phyloP scores from a whole-genome alignment of 1,284 basidiomycete species.

The Athelia psychrophila region DNA sequence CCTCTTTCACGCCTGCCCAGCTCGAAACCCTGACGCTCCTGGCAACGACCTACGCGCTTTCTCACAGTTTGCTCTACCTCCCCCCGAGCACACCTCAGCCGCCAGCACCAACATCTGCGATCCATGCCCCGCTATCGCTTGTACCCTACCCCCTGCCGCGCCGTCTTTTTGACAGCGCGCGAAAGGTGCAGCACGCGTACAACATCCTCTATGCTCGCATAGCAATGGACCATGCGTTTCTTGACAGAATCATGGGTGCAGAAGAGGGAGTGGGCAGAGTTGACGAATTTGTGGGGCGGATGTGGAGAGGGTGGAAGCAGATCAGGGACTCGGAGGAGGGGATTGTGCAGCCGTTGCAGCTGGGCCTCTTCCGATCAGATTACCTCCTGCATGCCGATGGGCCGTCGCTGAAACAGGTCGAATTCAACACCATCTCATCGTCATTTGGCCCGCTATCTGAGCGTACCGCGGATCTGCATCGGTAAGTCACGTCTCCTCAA shows the following conservation, averaged over 20 bases:
- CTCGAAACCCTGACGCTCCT: slow-evolving; percentile 56
- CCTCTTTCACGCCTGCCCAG: slow-evolving; percentile 56
- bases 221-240: slow-evolving; percentile 77
- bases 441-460: slow-evolving; percentile 88
- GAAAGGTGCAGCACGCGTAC: slow-evolving; percentile 73
- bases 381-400: slow-evolving; percentile 79
- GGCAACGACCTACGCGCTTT: slow-evolving; percentile 83
- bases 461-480: slow-evolving; percentile 73
- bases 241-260: slow-evolving; percentile 82
- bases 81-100: slow-evolving; percentile 51
- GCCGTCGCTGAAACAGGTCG: slow-evolving; percentile 84
- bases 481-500: too few species aligned
- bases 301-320: slow-evolving; percentile 86
- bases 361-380: slow-evolving; percentile 95
- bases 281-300: slow-evolving; percentile 82
- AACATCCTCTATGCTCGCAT: slow-evolving; percentile 87
- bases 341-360: slow-evolving; percentile 64
- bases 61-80: slow-evolving; percentile 83
- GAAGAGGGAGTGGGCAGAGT: slow-evolving; percentile 74
- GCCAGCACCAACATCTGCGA: slow-evolving; percentile 62
- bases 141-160: slow-evolving; percentile 89
- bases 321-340: slow-evolving; percentile 67
- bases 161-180: slow-evolving; percentile 65
- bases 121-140: slow-evolving; percentile 88
- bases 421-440: slow-evolving; percentile 96